Base-by-base conservation (phyloP, 805 yeast genomes). In the Pichia rugopelliculosa region DNA sequence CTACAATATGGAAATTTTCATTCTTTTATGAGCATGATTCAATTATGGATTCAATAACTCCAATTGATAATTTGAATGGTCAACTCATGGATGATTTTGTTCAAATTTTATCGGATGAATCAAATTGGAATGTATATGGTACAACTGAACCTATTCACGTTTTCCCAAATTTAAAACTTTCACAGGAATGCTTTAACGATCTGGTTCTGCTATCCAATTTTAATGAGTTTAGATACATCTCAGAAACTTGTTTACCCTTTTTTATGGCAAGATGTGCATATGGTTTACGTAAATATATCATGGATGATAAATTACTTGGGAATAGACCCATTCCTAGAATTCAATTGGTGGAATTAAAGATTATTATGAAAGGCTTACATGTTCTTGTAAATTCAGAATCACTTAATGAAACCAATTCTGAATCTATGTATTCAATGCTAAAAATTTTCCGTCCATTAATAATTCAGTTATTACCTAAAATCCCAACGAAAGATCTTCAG, bases 321-420 rank as follows among this genome's bases (percentile, higher is more conserved):
- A 68, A 62, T 26, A 75, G 75, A 45, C 97, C 97, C 1, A 67
- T 85, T 15, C 77, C 91, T 0, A 71, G 74, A 36, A 62, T 85
- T 8, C 87, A 87, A 54, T 76, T 76, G 46, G 63, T 67, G 6
- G 98, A 90, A 60, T 57, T 89, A n/a, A 52, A 53, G 12, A 56
- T 68, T 0, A 56, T 80, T 6, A 54, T 82, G 22, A 49, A 61
- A 4, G 84, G 85, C 0, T 54, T 80, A 8, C 15, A 24, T n/a
- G 17, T 47, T 18, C 20, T 51, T 11, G 9, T 18, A 3, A 10
- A 18, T 26, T 13, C 12, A 8, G 26, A 11, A 13, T 24, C 20
- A n/a, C 4, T 9, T 7, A n/a, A 21, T 44, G 24, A 36, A 17
- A 18, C 22, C 3, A 37, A 24, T 25, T 13, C 27, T 5, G n/a